Evolutionary conservation across 2,329 filamentous ascomycete genomes (phyloP), one percentile per base, ranked within the genome.

Genomic region (Ophiobolus disseminans): DNA sequence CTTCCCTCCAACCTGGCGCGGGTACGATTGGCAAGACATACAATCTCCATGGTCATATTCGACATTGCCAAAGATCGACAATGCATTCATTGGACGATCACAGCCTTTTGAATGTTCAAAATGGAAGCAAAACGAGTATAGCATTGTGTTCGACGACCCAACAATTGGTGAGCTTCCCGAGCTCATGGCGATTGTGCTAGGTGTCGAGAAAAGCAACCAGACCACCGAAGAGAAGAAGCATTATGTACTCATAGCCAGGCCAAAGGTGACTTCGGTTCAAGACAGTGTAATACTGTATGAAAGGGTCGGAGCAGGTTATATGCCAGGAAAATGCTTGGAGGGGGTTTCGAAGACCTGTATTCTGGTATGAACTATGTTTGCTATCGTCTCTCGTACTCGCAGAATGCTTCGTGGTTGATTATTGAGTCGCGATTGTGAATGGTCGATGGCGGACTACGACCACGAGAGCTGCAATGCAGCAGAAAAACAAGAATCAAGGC

Each of bases 1-100:
- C 17, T 10, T 56, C 4, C 34, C 48, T 8, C 40, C 45, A 6
- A 22, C 28, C 1, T 62, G 49, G n/a, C n/a, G 26, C 2, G n/a
- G 25, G 3, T 40, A 34, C 3, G 50, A 57, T 8, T 62, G 59
- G 59, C 34, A 57, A 32, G 48, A 55, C 1, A 11, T 62, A 5
- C 19, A 45, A 34, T 34, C 51, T 3, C 42, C 48, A 3, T 53
- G 51, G 44, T 31, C 28, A 31, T n/a, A 13, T 11, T 11, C 4
- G 10, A 36, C 16, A n/a, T n/a, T 9, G 16, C 34, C 9, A 13
- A 36, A 8, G 9, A 17, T 36, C 14, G 19, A 3, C 5, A 36
- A 36, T 19, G 34, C 8, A n/a, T n/a, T n/a, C n/a, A n/a, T n/a
- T n/a, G n/a, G n/a, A n/a, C n/a, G n/a, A n/a, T n/a, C n/a, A n/a